These are phyloP conservation scores for Wickerhamomyces sp. DNA, from an alignment of 1,139 yeast species.

Conservation along the genomic window DNA sequence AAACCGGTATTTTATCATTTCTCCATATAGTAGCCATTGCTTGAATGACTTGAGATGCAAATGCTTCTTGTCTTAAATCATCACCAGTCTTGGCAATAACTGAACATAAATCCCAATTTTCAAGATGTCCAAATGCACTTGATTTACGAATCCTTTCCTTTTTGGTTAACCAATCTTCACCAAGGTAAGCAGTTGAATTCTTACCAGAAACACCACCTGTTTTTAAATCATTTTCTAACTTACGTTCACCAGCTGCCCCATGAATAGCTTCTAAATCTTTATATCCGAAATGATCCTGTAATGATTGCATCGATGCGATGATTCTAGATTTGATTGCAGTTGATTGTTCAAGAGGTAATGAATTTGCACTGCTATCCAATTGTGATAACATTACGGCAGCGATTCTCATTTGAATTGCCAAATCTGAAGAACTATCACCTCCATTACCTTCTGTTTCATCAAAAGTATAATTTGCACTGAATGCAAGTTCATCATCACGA, in stretches of 20 bases:
- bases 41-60: slow-evolving; percentile 89
- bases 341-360: slow-evolving; percentile 66
- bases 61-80: slow-evolving; percentile 93
- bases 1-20: slow-evolving; percentile 56
- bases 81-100: slow-evolving; percentile 96
- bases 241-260: slow-evolving; percentile 86
- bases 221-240: slow-evolving; percentile 84
- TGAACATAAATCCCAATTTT: slow-evolving; percentile 91
- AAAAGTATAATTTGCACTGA: slow-evolving; percentile 29
- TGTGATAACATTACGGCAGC: slow-evolving; percentile 94
- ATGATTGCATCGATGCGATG: slow-evolving; percentile 80
- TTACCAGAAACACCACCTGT: slow-evolving; percentile 54
- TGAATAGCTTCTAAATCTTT: slow-evolving; percentile 50
- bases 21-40: slow-evolving; percentile 86
- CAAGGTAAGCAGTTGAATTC: slow-evolving; percentile 50
- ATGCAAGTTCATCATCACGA: slow-evolving; percentile 32
- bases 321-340: slow-evolving; percentile 70
- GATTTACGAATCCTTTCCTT: slow-evolving; percentile 71
- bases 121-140: slow-evolving; percentile 78
- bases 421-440: slow-evolving; percentile 40
- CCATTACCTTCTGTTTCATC: slow-evolving; percentile 14
- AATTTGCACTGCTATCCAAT: slow-evolving; percentile 64
- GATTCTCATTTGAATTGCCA: slow-evolving; percentile 90
- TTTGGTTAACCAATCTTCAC: slow-evolving; percentile 89
- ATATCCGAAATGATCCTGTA: slow-evolving; percentile 67